Evolutionary conservation across 208 protist genomes (phyloP).

Genomic region (Leishmania turanica): DNA sequence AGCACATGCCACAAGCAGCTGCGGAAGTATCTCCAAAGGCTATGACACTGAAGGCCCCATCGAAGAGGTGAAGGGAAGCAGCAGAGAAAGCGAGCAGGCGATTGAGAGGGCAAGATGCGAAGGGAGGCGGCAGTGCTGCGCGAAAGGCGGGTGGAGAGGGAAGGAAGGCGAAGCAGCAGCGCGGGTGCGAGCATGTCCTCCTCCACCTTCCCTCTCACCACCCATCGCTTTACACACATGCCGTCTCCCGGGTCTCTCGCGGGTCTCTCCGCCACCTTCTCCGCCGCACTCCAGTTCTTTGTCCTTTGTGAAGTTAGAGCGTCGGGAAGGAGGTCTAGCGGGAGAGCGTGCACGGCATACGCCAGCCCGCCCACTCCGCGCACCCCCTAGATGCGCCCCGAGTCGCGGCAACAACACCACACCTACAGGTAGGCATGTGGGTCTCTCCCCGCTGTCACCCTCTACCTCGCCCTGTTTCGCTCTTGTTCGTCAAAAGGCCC

Average conservation of each 20-base stretch:
- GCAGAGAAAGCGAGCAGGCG: slow-evolving; percentile 10
- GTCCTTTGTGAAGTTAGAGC: slow-evolving; percentile 26
- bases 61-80: slow-evolving; percentile 6
- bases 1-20: background rate
- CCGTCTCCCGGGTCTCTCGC: background rate
- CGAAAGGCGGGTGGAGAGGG: background rate
- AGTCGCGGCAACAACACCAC: background rate
- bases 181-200: background rate
- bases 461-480: background rate
- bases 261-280: background rate
- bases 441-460: background rate
- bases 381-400: background rate
- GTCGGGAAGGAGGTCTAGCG: background rate
- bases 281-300: slow-evolving; percentile 40
- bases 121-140: background rate
- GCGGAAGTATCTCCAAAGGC: slow-evolving; percentile 37
- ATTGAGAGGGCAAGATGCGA: background rate
- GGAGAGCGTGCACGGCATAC: background rate
- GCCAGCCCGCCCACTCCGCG: background rate
- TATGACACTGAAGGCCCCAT: slow-evolving; percentile 50
- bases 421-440: background rate
- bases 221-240: background rate
- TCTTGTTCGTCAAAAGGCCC: background rate
- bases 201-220: background rate
- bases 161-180: background rate